These are phyloP conservation scores for Diplodia intermedia DNA, from an alignment of 2,329 filamentous ascomycete species.

Conservation along the genomic window DNA sequence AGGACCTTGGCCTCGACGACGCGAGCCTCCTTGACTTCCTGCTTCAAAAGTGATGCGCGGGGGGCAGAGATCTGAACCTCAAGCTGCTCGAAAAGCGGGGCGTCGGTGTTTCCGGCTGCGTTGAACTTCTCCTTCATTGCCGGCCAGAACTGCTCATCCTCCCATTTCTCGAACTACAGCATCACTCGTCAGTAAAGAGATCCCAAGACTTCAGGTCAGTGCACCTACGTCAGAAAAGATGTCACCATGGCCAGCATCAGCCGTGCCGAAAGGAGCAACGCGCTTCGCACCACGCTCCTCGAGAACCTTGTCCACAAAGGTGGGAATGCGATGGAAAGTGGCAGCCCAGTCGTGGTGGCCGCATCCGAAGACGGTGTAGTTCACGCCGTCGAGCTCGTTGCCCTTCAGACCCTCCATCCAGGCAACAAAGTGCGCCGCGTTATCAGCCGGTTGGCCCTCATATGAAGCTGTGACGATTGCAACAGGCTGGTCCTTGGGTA, in stretches of 20 bases:
- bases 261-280: slow-evolving; percentile 44
- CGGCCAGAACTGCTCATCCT: slow-evolving; percentile 49
- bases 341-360: slow-evolving; percentile 52
- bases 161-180: slow-evolving; percentile 48
- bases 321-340: slow-evolving; percentile 53
- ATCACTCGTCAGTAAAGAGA: not conserved
- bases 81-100: slow-evolving; percentile 40
- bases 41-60: slow-evolving; percentile 45
- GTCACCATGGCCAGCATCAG: slow-evolving; percentile 49
- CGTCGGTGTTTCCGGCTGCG: slow-evolving; percentile 30
- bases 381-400: slow-evolving; percentile 43
- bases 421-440: slow-evolving; percentile 51
- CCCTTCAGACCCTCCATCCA: slow-evolving; percentile 47
- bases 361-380: slow-evolving; percentile 52
- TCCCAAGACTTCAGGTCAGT: not conserved
- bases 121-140: slow-evolving; percentile 45
- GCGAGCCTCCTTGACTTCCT: slow-evolving; percentile 47
- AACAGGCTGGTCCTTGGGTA: slow-evolving; percentile 48
- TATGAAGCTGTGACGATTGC: slow-evolving; percentile 52
- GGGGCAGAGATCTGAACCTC: slow-evolving; percentile 46
- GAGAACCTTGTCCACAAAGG: slow-evolving; percentile 44
- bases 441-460: slow-evolving; percentile 53
- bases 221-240: slow-evolving; percentile 46
- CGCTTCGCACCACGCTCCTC: slow-evolving; percentile 43
- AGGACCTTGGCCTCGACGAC: slow-evolving; percentile 45